Evolutionary conservation across 2,329 filamentous ascomycete species (phyloP).

Genomic region (Colletotrichum sp.): DNA sequence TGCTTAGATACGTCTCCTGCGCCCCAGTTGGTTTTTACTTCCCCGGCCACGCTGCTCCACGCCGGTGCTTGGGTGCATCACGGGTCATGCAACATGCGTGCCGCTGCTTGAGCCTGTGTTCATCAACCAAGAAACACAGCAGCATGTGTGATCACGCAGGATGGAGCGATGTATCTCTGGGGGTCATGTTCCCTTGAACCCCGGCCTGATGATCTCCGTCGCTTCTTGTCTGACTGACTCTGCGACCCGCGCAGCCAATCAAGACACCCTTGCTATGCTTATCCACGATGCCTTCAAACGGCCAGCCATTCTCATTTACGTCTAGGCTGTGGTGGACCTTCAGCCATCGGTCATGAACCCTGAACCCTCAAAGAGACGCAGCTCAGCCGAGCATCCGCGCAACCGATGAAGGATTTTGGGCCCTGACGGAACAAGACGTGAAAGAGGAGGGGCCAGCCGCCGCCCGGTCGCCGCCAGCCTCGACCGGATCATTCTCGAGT

Average conservation of each 20-base stretch:
- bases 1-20: neutral
- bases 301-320: neutral
- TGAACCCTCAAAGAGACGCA: neutral
- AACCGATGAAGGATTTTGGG: neutral
- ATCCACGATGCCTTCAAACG: neutral
- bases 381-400: slow-evolving; percentile 1
- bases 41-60: slow-evolving; percentile 1
- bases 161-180: neutral
- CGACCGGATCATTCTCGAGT: neutral
- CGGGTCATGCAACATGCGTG: neutral
- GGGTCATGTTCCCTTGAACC: neutral
- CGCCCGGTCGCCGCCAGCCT: neutral
- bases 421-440: neutral
- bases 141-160: neutral
- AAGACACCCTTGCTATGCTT: neutral
- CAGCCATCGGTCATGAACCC: neutral
- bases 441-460: neutral
- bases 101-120: neutral
- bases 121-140: neutral
- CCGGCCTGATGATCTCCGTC: neutral
- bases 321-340: neutral
- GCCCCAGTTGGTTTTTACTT: neutral
- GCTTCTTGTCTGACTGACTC: neutral
- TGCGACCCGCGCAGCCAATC: neutral
- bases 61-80: neutral